phyloP scores from a whole-genome alignment of 306 rosid genomes.

The Prunus mume region DNA sequence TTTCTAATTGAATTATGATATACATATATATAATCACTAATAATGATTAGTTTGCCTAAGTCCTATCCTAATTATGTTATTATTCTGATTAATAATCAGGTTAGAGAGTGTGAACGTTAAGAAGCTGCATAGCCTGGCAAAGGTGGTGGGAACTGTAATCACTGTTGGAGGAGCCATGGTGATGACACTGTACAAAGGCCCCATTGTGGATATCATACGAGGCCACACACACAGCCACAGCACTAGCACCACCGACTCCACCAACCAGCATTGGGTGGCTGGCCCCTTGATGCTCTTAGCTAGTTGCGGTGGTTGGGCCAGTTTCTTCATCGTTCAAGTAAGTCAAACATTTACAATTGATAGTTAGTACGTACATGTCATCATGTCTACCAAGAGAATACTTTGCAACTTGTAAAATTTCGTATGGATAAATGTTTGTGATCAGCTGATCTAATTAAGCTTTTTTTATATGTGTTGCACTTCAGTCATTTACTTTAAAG shows the following conservation, averaged over 20 bases:
- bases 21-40: not conserved
- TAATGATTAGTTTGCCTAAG: not conserved
- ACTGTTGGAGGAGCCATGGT: slow-evolving; percentile 93
- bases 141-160: slow-evolving; percentile 74
- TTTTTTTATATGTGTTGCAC: not conserved
- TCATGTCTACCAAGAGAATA: too few relatives aligned
- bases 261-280: slow-evolving; percentile 60
- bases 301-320: slow-evolving; percentile 78
- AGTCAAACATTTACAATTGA: not conserved
- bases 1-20: not conserved
- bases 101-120: slow-evolving; percentile 67
- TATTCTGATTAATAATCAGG: slow-evolving; percentile 34
- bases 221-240: slow-evolving; percentile 35
- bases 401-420: too few relatives aligned
- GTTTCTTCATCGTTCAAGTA: slow-evolving; percentile 94
- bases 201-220: slow-evolving; percentile 51
- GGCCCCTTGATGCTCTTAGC: slow-evolving; percentile 69
- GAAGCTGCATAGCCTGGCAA: slow-evolving; percentile 71
- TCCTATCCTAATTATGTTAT: not conserved
- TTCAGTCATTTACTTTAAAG: slow-evolving; percentile 83
- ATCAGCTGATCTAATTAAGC: not conserved
- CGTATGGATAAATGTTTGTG: too few relatives aligned
- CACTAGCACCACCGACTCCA: slow-evolving; percentile 22
- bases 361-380: not conserved
- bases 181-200: slow-evolving; percentile 97